Percentiles rank a stretch among this genome's conserved stretches.
These are phyloP conservation scores for Neonectria faginata DNA, from an alignment of 2,329 filamentous ascomycete species.

Conservation along the genomic window DNA sequence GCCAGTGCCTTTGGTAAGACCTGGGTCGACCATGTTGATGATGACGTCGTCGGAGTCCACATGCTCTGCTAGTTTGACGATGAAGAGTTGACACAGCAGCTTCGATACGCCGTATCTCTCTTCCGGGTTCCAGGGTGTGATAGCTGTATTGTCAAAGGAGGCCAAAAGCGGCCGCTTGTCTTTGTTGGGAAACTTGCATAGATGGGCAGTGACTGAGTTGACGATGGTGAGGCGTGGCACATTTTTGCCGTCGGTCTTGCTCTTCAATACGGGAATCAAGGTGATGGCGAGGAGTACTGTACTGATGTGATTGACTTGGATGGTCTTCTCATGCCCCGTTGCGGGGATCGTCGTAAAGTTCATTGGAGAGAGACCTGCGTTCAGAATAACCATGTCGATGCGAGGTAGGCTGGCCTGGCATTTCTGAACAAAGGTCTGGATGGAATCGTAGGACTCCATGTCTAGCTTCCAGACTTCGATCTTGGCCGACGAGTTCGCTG, in stretches of 20 bases:
- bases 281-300: constrained; percentile 47
- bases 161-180: constrained; percentile 43
- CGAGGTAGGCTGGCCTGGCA: constrained; percentile 30
- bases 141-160: constrained; percentile 44
- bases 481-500: constrained; percentile 11
- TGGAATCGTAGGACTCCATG: constrained; percentile 44
- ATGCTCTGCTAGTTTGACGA: constrained; percentile 53
- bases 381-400: constrained; percentile 49
- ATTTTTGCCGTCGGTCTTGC: constrained; percentile 6
- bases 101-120: constrained; percentile 49
- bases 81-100: constrained; percentile 50
- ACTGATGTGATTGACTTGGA: constrained; percentile 51
- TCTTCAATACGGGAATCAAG: constrained; percentile 40
- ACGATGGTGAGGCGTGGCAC: constrained; percentile 46
- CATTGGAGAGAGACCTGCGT: constrained; percentile 46
- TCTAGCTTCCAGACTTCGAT: constrained; percentile 44
- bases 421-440: constrained; percentile 33
- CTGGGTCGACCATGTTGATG: constrained; percentile 53
- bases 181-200: constrained; percentile 44
- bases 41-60: constrained; percentile 51
- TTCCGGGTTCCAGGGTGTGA: constrained; percentile 34
- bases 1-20: constrained; percentile 44
- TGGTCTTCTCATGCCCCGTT: constrained; percentile 47
- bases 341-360: constrained; percentile 31
- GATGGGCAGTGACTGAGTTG: constrained; percentile 45